phyloP scores from a whole-genome alignment of 345 rosid genomes.

The Dipteronia sinensis region DNA sequence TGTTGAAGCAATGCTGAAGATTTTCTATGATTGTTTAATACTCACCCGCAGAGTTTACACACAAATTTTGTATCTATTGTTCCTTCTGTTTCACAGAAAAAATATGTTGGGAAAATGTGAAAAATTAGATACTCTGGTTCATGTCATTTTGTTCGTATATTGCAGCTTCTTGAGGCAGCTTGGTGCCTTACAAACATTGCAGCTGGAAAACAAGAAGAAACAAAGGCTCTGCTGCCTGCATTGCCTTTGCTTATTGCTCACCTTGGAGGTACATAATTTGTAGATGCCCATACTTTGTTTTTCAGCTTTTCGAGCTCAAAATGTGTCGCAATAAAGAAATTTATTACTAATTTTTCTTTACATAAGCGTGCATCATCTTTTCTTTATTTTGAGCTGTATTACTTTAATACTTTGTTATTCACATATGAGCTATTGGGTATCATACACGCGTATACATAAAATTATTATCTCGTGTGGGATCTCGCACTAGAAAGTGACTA shows the following conservation, averaged over 20 bases:
- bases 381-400: neutral
- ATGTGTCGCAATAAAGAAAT: neutral
- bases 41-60: neutral
- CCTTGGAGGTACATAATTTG: constrained; percentile 75
- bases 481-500: too few species aligned
- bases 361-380: neutral
- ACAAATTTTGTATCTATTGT: neutral
- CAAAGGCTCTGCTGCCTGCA: constrained; percentile 82
- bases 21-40: neutral
- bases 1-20: neutral
- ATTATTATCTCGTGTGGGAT: too few species aligned
- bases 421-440: neutral
- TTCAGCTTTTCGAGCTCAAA: neutral
- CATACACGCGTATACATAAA: too few species aligned
- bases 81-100: neutral
- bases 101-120: neutral
- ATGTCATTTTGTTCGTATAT: constrained; percentile 11
- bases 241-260: constrained; percentile 92
- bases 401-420: neutral
- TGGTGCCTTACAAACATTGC: constrained; percentile 99
- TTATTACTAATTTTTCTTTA: neutral
- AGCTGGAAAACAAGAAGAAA: constrained; percentile 94
- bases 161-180: constrained; percentile 96
- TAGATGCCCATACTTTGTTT: neutral
- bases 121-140: neutral